These are phyloP conservation scores for Eucalyptus cloeziana DNA, from an alignment of 345 rosid species.

Conservation along the genomic window DNA sequence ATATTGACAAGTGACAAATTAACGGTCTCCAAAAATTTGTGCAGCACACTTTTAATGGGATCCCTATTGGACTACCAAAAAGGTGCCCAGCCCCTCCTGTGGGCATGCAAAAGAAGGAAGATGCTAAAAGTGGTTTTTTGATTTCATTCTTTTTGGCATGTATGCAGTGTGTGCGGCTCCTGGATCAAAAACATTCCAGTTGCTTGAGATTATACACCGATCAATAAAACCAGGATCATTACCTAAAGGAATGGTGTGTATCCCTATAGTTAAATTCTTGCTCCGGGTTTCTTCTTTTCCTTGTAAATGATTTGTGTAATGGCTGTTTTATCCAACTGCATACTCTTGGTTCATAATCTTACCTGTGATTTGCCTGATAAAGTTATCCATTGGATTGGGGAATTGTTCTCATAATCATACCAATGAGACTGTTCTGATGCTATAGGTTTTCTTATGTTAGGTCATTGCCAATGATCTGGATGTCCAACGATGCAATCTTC, in stretches of 20 bases:
- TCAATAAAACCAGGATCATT: slow-evolving; percentile 52
- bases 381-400: neutral
- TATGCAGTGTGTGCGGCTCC: slow-evolving; percentile 95
- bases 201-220: slow-evolving; percentile 78
- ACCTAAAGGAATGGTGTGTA: slow-evolving; percentile 67
- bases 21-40: neutral
- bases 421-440: neutral
- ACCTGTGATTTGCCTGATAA: neutral
- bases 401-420: neutral
- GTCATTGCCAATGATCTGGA: slow-evolving; percentile 93
- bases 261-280: neutral
- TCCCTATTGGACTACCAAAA: neutral
- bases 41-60: neutral
- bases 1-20: neutral
- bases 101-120: neutral
- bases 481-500: slow-evolving; percentile 95
- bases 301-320: neutral
- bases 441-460: slow-evolving; percentile 16
- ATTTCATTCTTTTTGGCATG: neutral
- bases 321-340: neutral
- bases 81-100: neutral
- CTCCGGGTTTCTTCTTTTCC: neutral
- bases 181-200: slow-evolving; percentile 94
- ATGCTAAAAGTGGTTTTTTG: neutral
- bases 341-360: neutral